These are phyloP conservation scores for Erodium maritimum DNA, from an alignment of 345 rosid genomes.

Conservation along the genomic window DNA sequence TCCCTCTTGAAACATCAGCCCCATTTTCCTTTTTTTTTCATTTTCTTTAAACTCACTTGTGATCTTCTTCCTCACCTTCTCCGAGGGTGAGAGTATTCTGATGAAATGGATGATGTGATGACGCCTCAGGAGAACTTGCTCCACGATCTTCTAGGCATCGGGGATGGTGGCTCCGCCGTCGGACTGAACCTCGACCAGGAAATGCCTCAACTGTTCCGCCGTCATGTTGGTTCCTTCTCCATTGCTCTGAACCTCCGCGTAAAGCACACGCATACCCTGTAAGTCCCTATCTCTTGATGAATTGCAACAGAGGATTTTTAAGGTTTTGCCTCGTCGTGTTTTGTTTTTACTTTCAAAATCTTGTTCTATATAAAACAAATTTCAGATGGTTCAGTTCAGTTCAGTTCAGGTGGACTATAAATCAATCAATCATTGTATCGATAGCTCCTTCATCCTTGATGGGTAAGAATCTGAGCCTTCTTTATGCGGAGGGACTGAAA, in stretches of 20 bases:
- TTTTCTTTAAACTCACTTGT: too few species aligned
- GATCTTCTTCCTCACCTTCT: too few species aligned
- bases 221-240: conserved; percentile 50
- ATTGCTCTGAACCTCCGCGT: conserved; percentile 51
- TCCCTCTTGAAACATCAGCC: too few species aligned
- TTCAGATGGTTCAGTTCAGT: too few species aligned
- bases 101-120: conserved; percentile 59
- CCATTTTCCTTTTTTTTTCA: too few species aligned
- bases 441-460: too few species aligned
- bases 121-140: conserved; percentile 36
- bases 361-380: not conserved
- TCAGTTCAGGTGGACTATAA: too few species aligned
- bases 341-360: not conserved
- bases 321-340: too few species aligned
- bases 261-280: conserved; percentile 59
- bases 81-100: conserved; percentile 55
- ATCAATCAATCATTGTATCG: too few species aligned
- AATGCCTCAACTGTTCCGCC: conserved; percentile 48
- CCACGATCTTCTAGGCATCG: conserved; percentile 49
- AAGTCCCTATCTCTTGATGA: conserved; percentile 35
- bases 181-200: conserved; percentile 45
- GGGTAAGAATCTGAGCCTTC: too few species aligned
- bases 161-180: conserved; percentile 18
- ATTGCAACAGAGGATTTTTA: too few species aligned
- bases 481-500: too few species aligned